Evolutionary conservation across 2,329 filamentous ascomycete species (phyloP), one percentile per base, ranked within the genome.

Genomic region (Fusarium haematococcum): DNA sequence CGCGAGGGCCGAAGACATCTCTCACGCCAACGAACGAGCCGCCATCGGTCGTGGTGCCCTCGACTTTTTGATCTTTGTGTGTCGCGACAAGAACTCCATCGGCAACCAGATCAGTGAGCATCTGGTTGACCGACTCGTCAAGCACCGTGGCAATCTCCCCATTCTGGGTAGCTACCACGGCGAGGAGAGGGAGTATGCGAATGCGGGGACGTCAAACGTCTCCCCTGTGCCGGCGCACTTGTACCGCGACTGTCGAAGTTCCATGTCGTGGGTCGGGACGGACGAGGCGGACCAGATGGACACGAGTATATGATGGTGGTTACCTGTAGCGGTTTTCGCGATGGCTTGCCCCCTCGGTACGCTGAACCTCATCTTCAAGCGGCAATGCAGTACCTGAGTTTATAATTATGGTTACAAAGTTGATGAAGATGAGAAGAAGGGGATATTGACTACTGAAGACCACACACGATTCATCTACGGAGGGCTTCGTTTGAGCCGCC

Each of bases 11-110:
- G 10, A 6, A 2, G 3, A 43, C 6, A n/a, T 37, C n/a, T 13
- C 35, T 3, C 11, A 23, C 0, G 54, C 39, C 3, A 71, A 71
- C 27, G 68, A 71, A 7, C 35, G 45, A 10, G 32, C 64, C 0
- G n/a, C 69, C 5, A 56, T 71, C 2, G 4, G 33, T 1, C 68
- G 69, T 9, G 69, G 69, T 25, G 60, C 64, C 1, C 54, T 71
- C n/a, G 69, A 71, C 48, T 68, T 71, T 43, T 33, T 48, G 20
- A 27, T 71, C 23, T 39, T 33, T 18, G 45, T 71, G 20, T 61
- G n/a, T 18, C 52, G 61, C 18, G 16, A 33, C 23, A 9, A 14
- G 6, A 45, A 67, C 14, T 50, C 35, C 1, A 43, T 4, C 13
- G 13, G 48, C 48, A 30, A 33, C 39, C 52, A 8, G 20, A 39